phyloP scores from a whole-genome alignment of 164 flowering plant species.

The Vitis cinerea region DNA sequence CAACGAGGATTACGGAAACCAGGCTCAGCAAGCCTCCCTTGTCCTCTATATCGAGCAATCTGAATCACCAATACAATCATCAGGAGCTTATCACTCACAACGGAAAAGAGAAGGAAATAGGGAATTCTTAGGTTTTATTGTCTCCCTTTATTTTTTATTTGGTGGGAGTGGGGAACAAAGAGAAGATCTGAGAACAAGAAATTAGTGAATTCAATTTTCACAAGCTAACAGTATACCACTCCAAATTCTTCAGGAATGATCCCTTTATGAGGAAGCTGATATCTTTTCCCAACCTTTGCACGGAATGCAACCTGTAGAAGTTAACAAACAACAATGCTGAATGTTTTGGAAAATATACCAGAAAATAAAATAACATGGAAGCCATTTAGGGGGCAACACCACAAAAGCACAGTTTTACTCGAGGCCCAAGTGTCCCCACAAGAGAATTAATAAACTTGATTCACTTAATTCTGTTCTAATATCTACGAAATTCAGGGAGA shows the following conservation, averaged over 20 bases:
- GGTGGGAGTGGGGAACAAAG: too few species aligned
- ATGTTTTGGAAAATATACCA: too few species aligned
- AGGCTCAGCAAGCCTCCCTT: conserved; percentile 92
- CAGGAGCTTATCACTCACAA: conserved; percentile 8
- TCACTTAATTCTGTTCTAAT: too few species aligned
- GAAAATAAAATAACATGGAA: too few species aligned
- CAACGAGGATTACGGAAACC: conserved; percentile 90
- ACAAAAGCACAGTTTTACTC: background rate
- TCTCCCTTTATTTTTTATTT: too few species aligned
- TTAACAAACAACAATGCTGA: background rate
- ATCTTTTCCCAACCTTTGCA: conserved; percentile 87
- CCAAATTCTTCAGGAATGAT: conserved; percentile 96
- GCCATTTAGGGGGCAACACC: background rate
- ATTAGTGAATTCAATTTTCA: background rate
- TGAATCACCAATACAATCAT: conserved; percentile 25
- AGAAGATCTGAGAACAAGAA: background rate
- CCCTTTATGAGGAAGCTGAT: conserved; percentile 93
- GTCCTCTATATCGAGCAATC: conserved; percentile 97
- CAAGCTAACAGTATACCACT: conserved; percentile 53
- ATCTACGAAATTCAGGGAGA: too few species aligned
- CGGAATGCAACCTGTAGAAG: conserved; percentile 88
- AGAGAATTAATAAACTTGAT: too few species aligned
- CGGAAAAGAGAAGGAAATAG: background rate
- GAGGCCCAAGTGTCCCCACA: too few species aligned
- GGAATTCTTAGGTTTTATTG: background rate